phyloP scores from a whole-genome alignment of 2,329 filamentous ascomycete species.

The Graphiopsis chlorocephala region DNA sequence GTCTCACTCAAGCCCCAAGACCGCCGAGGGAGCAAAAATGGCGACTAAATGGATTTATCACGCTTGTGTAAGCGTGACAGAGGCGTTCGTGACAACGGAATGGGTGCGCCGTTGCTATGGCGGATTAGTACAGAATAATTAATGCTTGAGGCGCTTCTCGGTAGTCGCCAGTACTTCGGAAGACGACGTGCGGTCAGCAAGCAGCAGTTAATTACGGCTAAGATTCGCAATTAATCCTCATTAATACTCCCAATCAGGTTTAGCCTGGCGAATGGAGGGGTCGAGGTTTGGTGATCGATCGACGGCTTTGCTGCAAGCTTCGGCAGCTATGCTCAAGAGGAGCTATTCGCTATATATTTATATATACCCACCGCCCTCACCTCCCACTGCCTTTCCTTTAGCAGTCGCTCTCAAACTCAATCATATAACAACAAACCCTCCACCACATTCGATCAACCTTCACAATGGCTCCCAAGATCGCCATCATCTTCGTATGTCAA shows the following conservation, averaged over 20 bases:
- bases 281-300: background rate
- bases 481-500: conserved; percentile 77
- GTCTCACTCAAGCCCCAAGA: background rate
- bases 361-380: background rate
- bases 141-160: background rate
- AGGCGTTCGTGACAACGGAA: conserved; percentile 1
- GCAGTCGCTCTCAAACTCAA: background rate
- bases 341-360: background rate
- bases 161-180: background rate
- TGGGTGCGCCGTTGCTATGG: conserved; percentile 5
- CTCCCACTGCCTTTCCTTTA: background rate
- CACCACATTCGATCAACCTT: conserved; percentile 1
- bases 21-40: background rate
- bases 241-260: background rate
- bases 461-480: conserved; percentile 84
- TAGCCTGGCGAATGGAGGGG: background rate
- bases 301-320: background rate
- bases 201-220: background rate
- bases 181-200: conserved; percentile 1
- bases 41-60: conserved; percentile 10
- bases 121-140: background rate
- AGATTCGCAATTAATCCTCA: background rate
- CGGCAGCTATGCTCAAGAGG: background rate
- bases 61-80: conserved; percentile 11
- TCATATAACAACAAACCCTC: background rate